Conservation (phyloP, 2,329 filamentous ascomycete genomes). For the Furcasterigmium sp. region DNA sequence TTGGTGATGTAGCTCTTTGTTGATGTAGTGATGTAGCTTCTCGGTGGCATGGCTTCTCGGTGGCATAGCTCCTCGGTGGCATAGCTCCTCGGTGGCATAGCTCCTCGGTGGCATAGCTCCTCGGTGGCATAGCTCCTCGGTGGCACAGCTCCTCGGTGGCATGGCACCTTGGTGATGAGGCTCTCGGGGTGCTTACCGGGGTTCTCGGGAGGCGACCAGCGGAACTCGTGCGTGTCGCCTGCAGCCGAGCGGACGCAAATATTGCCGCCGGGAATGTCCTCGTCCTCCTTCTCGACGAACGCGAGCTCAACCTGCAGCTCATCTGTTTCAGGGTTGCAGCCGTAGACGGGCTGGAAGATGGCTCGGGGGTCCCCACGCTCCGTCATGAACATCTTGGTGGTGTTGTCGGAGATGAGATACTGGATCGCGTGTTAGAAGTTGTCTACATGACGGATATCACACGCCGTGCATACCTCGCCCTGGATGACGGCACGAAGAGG, state of each 20-base stretch:
- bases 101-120: no score
- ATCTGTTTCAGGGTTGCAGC: conserved; percentile 35
- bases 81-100: no score
- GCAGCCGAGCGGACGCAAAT: conserved; percentile 32
- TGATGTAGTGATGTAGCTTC: no score
- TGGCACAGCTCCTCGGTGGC: no score
- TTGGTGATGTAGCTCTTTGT: no score
- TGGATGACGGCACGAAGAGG: conserved; percentile 32
- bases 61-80: no score
- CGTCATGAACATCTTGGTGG: conserved; percentile 43
- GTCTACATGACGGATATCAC: not conserved
- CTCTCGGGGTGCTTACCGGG: conserved; percentile 23
- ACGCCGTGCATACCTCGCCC: conserved; percentile 28
- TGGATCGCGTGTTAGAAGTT: conserved; percentile 10
- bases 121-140: no score
- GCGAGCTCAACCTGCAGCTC: conserved; percentile 29
- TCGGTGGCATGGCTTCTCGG: no score
- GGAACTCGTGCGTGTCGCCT: conserved; percentile 32
- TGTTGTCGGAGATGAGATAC: conserved; percentile 37
- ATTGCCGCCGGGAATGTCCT: conserved; percentile 24
- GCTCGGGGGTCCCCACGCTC: conserved; percentile 35
- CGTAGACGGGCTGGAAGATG: conserved; percentile 32
- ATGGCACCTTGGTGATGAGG: no score
- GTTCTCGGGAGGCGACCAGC: conserved; percentile 34
- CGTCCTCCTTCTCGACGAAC: conserved; percentile 22